These are phyloP conservation scores for Conoideocrella luteorostrata DNA, from an alignment of 2,329 filamentous ascomycete species.

Conservation along the genomic window DNA sequence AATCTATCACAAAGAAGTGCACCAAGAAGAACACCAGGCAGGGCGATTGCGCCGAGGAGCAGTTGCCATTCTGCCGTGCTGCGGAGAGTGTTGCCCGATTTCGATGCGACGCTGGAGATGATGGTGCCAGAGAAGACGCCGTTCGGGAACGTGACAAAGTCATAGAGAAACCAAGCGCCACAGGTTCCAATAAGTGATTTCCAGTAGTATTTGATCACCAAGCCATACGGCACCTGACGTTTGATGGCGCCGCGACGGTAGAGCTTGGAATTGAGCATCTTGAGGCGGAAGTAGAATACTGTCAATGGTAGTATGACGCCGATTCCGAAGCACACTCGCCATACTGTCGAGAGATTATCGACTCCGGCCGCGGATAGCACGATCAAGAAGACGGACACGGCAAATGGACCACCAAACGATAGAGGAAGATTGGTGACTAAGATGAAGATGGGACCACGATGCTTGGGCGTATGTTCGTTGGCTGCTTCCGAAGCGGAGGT, in stretches of 20 bases:
- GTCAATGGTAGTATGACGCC: constrained; percentile 43
- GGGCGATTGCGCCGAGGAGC: constrained; percentile 34
- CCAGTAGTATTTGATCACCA: constrained; percentile 49
- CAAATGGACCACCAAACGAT: constrained; percentile 28
- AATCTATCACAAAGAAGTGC: constrained; percentile 40
- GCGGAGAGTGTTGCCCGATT: constrained; percentile 28
- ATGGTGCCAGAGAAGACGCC: constrained; percentile 40
- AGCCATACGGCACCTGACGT: constrained; percentile 39
- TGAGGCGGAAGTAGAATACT: constrained; percentile 50
- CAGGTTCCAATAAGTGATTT: constrained; percentile 45
- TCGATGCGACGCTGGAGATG: constrained; percentile 29
- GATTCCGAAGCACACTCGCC: constrained; percentile 43
- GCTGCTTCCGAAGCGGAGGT: constrained; percentile 40
- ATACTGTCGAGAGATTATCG: constrained; percentile 33
- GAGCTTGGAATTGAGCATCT: constrained; percentile 44
- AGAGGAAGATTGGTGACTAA: constrained; percentile 36
- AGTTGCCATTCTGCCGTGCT: constrained; percentile 43
- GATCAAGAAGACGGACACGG: constrained; percentile 39
- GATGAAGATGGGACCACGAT: constrained; percentile 36
- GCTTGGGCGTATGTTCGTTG: constrained; percentile 35
- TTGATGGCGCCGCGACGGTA: constrained; percentile 49
- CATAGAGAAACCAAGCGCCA: constrained; percentile 50
- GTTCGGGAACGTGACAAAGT: constrained; percentile 42
- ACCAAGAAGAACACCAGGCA: constrained; percentile 44
- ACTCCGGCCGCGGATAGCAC: constrained; percentile 31